A percentile compares a stretch with the other conserved stretches of the same genome.
phyloP scores from a whole-genome alignment of 768 basidiomycete genomes.

The Astraeus odoratus region DNA sequence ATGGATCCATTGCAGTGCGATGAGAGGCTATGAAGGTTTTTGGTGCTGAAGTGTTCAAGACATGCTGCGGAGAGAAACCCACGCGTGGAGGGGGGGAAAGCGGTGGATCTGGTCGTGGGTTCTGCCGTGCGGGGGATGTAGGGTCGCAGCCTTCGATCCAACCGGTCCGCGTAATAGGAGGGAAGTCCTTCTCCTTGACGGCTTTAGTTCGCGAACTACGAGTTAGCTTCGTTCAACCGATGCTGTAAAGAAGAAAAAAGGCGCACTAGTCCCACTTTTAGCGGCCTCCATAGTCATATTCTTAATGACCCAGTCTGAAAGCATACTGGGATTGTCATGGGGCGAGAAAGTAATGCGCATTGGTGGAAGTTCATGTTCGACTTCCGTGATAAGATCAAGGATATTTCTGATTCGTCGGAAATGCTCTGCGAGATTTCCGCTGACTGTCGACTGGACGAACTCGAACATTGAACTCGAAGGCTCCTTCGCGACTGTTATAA shows the following conservation, averaged over 20 bases:
- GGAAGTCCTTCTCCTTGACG: constrained; percentile 25
- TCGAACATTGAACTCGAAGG: constrained; percentile 3
- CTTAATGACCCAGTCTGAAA: constrained; percentile 20
- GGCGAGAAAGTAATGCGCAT: constrained; percentile 26
- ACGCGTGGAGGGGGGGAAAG: background rate
- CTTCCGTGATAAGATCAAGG: constrained; percentile 19
- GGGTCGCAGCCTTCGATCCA: constrained; percentile 19
- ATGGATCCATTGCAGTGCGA: constrained; percentile 30
- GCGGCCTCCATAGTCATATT: constrained; percentile 20
- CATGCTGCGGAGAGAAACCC: background rate
- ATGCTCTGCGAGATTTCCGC: background rate
- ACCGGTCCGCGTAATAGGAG: constrained; percentile 21
- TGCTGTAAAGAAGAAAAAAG: background rate
- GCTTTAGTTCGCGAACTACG: constrained; percentile 13
- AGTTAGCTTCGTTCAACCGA: background rate
- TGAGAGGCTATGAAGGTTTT: constrained; percentile 33
- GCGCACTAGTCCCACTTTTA: constrained; percentile 22
- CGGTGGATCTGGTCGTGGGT: constrained; percentile 24
- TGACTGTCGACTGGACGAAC: constrained; percentile 12
- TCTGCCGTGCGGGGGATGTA: constrained; percentile 20
- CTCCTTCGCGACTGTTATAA: constrained; percentile 23
- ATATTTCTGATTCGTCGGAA: constrained; percentile 9
- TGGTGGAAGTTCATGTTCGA: constrained; percentile 25
- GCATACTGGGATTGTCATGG: constrained; percentile 23
- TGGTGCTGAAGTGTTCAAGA: background rate